A percentile compares a stretch with the other conserved stretches of the same genome.
Evolutionary conservation across 805 yeast genomes (phyloP).

Genomic region (Candida krabiensis): DNA sequence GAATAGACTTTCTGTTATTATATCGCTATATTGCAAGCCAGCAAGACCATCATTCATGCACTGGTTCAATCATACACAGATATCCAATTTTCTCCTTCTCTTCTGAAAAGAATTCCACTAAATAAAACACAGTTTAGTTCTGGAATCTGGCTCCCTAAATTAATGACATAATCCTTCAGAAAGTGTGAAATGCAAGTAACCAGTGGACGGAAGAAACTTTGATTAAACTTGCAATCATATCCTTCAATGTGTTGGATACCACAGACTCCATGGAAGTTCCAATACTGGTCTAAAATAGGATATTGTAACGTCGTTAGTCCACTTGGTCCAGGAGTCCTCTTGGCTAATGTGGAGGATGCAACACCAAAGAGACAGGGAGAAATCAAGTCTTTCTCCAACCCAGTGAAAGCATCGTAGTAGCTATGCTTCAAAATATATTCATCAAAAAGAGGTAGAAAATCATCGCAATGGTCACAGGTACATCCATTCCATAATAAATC

Average conservation of each 20-base stretch:
- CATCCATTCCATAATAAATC: conserved; percentile 80
- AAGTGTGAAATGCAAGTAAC: conserved; percentile 47
- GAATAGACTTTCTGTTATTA: too few relatives aligned
- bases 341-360: conserved; percentile 44
- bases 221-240: conserved; percentile 43
- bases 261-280: conserved; percentile 53
- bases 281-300: conserved; percentile 36
- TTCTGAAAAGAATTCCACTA: conserved; percentile 44
- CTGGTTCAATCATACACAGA: conserved; percentile 22
- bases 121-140: conserved; percentile 33
- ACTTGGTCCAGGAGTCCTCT: conserved; percentile 29
- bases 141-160: conserved; percentile 35
- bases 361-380: conserved; percentile 57
- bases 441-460: conserved; percentile 52
- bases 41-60: too few relatives aligned
- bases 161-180: conserved; percentile 40
- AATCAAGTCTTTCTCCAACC: conserved; percentile 57
- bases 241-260: conserved; percentile 40
- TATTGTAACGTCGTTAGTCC: conserved; percentile 30
- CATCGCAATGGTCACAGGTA: conserved; percentile 54
- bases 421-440: conserved; percentile 63
- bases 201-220: conserved; percentile 41
- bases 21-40: too few relatives aligned
- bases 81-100: conserved; percentile 11
- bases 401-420: conserved; percentile 47